These are phyloP conservation scores for Ephemerocybe angulata DNA, from an alignment of 768 basidiomycete genomes.

Conservation along the genomic window DNA sequence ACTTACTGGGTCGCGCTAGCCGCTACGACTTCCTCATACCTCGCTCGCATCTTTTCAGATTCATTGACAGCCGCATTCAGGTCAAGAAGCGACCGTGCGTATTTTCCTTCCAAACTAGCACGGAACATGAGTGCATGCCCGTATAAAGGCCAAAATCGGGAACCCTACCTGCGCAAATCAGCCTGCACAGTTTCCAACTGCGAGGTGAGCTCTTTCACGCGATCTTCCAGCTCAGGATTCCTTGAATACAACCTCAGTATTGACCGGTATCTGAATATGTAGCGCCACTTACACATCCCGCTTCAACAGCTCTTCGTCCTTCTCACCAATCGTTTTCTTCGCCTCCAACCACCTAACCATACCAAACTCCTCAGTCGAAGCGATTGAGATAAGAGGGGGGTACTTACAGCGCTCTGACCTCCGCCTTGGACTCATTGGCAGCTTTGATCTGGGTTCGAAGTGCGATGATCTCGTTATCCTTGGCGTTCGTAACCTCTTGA, in stretches of 20 bases:
- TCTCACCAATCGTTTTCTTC: slow-evolving; percentile 18
- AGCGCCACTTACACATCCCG: slow-evolving; percentile 9
- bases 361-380: background rate
- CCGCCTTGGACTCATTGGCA: slow-evolving; percentile 24
- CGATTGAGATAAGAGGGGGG: background rate
- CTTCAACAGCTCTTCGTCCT: slow-evolving; percentile 16
- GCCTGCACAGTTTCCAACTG: slow-evolving; percentile 5
- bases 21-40: background rate
- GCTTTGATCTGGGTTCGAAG: slow-evolving; percentile 20
- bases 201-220: slow-evolving; percentile 7
- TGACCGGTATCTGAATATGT: no score
- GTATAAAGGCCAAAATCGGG: background rate
- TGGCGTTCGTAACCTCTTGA: slow-evolving; percentile 22
- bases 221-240: slow-evolving; percentile 10
- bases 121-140: background rate
- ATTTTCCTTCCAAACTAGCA: slow-evolving; percentile 4
- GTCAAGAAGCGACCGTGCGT: background rate
- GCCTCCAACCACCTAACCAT: slow-evolving; percentile 21
- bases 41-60: background rate
- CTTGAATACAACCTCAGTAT: background rate
- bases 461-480: slow-evolving; percentile 22
- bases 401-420: slow-evolving; percentile 23
- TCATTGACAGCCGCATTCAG: slow-evolving; percentile 7
- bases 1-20: background rate
- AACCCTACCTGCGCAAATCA: background rate